These are phyloP conservation scores for Hypomyces perniciosus DNA, from an alignment of 2,329 filamentous ascomycete genomes.

Conservation along the genomic window DNA sequence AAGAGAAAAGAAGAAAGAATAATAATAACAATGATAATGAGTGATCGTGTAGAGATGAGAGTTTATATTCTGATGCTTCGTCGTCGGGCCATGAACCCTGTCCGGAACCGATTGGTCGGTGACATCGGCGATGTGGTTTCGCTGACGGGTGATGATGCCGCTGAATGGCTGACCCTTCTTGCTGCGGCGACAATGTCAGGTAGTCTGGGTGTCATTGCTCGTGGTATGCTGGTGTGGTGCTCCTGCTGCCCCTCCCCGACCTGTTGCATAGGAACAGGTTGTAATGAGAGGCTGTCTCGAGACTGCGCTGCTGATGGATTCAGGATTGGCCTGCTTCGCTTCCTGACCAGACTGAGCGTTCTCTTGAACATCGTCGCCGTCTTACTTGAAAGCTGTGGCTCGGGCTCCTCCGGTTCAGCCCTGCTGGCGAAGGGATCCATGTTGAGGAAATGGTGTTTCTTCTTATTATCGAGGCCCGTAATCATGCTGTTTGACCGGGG, in stretches of 20 bases:
- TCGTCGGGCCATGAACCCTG: slow-evolving; percentile 32
- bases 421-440: slow-evolving; percentile 48
- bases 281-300: slow-evolving; percentile 27
- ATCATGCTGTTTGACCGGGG: slow-evolving; percentile 40
- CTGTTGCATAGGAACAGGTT: slow-evolving; percentile 26
- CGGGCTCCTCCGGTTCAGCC: slow-evolving; percentile 25
- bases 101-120: slow-evolving; percentile 28
- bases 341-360: slow-evolving; percentile 48
- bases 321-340: slow-evolving; percentile 48
- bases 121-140: slow-evolving; percentile 21
- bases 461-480: slow-evolving; percentile 29
- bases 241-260: slow-evolving; percentile 28
- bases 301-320: slow-evolving; percentile 30
- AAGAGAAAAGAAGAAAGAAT: background rate
- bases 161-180: slow-evolving; percentile 33
- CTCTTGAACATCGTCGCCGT: slow-evolving; percentile 46
- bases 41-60: background rate
- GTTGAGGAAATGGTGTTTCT: slow-evolving; percentile 44
- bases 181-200: slow-evolving; percentile 41
- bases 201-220: slow-evolving; percentile 11
- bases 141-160: slow-evolving; percentile 13
- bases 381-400: slow-evolving; percentile 32
- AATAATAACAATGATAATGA: background rate
- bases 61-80: slow-evolving; percentile 34
- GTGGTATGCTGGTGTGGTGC: slow-evolving; percentile 21